Conservation (phyloP, 805 yeast genomes). For the Kuraishia hungarica region DNA sequence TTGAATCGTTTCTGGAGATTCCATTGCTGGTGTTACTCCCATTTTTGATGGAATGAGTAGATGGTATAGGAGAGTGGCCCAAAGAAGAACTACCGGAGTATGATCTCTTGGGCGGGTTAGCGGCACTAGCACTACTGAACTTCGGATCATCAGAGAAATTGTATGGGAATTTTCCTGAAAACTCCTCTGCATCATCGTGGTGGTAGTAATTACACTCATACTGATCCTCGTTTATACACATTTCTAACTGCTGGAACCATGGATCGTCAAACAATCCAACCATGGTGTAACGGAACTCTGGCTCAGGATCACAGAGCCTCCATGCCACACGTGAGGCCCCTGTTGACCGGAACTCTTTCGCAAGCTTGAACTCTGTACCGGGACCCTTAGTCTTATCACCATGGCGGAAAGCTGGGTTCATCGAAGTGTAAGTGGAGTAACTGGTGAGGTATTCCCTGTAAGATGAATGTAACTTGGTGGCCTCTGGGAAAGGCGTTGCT, state of each 20-base stretch:
- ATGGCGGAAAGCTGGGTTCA: constrained; percentile 34
- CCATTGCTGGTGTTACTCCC: neutral
- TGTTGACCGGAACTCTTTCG: constrained; percentile 49
- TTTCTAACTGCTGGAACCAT: constrained; percentile 55
- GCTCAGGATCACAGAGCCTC: constrained; percentile 65
- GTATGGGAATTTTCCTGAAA: neutral
- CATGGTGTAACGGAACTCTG: constrained; percentile 48
- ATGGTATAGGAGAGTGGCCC: neutral
- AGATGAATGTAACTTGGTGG: constrained; percentile 35
- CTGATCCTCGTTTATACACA: constrained; percentile 47
- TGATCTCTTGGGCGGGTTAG: neutral
- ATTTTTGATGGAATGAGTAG: neutral
- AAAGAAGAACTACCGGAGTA: neutral
- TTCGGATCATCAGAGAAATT: neutral
- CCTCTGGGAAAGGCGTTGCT: constrained; percentile 51
- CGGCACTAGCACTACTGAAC: neutral
- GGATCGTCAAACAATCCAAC: constrained; percentile 54
- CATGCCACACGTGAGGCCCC: constrained; percentile 71
- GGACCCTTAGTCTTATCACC: constrained; percentile 47
- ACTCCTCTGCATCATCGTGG: constrained; percentile 3
- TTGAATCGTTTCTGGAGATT: neutral
- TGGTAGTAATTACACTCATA: constrained; percentile 15
- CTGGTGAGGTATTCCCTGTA: constrained; percentile 48
- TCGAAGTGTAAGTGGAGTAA: constrained; percentile 26
- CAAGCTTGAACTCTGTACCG: constrained; percentile 65